Evolutionary conservation across 805 yeast genomes (phyloP), one percentile per base, ranked within the genome.

Genomic region (Candida piceae): DNA sequence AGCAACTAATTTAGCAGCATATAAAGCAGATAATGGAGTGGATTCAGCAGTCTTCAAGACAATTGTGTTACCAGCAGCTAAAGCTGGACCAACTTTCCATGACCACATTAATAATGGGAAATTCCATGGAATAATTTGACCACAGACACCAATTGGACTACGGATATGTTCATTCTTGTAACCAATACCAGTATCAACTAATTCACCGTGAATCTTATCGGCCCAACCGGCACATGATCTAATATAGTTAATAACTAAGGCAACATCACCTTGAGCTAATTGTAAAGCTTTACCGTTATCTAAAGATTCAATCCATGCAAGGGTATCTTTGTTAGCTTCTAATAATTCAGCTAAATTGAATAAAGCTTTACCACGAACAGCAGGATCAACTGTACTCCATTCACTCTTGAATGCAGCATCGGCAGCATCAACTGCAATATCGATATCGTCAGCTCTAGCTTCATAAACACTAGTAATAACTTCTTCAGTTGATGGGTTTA

Each of bases 51-150:
- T 80, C 62, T 83, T 83, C 57, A 83, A 64, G 37, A 83, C 78
- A 49, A 77, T 67, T 35, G 84, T 76, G 67, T 81, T 80, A 65
- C 87, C 87, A 48, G 87, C 76, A 35, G 84, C 84, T 52, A 81
- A 66, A 44, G 85, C 86, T 32, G 90, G 89, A 36, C 83, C 86
- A 41, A 83, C 67, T 58, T 83, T 83, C 90, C 90, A 83, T 29
- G 84, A 63, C 60, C 80, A 71, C 84, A 83, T 82, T 67, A 83
- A 70, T 47, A 83, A 62, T 51, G 90, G 90, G 75, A 83, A 83
- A 60, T 83, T 83, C 89, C 89, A 83, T 58, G 90, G 89, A 45
- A 83, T 82, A 46, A 83, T 81, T 61, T 80, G 87, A 48, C 89
- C 90, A 67, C 87, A 81, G 27, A 82, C 84, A 59, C 89, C 90